Conservation (phyloP, 129 eudicot genomes). For the Chrysanthemum makinoi region DNA sequence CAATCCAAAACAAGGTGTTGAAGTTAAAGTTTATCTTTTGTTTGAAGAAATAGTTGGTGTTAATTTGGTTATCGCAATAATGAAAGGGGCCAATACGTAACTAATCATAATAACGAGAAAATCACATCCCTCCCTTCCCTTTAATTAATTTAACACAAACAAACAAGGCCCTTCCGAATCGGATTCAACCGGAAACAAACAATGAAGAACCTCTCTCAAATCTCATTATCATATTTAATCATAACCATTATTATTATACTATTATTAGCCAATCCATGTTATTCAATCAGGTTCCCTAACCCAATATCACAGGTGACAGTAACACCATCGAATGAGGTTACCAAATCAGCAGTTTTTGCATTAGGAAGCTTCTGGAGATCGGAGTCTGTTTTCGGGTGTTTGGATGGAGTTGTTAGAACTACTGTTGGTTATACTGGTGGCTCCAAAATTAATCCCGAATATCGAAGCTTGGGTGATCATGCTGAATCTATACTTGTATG, state of each 20-base stretch:
- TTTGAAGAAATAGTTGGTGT: too few relatives aligned
- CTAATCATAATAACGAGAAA: too few relatives aligned
- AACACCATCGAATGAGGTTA: constrained; percentile 31
- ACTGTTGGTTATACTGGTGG: constrained; percentile 93
- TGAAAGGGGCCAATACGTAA: too few relatives aligned
- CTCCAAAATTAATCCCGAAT: constrained; percentile 73
- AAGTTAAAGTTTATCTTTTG: too few relatives aligned
- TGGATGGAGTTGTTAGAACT: constrained; percentile 84
- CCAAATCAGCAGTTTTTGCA: constrained; percentile 63
- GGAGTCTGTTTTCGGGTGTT: constrained; percentile 86
- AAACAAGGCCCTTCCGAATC: too few relatives aligned
- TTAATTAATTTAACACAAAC: too few relatives aligned
- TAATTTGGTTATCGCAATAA: too few relatives aligned
- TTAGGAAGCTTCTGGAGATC: constrained; percentile 99
- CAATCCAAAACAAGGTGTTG: too few relatives aligned
- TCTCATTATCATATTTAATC: too few relatives aligned
- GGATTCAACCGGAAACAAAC: too few relatives aligned
- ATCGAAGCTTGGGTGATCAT: constrained; percentile 81
- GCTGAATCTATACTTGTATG: constrained; percentile 83
- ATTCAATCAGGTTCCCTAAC: constrained; percentile 69
- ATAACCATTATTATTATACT: constrained; percentile 1
- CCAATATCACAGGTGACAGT: constrained; percentile 42
- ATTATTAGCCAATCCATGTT: constrained; percentile 20
- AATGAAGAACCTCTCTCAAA: too few relatives aligned
- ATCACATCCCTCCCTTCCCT: too few relatives aligned